Evolutionary conservation across 2,329 filamentous ascomycete species (phyloP).

Genomic region (Trichoderma sp.): DNA sequence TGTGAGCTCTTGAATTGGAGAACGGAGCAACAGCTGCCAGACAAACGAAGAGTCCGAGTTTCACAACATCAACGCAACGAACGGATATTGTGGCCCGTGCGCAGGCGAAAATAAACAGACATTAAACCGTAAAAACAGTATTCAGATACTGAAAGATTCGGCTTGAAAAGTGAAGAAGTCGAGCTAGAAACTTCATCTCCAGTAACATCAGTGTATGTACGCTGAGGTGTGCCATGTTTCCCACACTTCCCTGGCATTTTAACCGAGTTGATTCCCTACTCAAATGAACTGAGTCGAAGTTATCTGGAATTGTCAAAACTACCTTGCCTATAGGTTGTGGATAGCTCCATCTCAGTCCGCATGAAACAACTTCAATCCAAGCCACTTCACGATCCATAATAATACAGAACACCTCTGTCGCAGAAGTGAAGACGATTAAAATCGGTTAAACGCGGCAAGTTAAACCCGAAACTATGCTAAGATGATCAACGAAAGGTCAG

Average conservation of each 20-base stretch:
- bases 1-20: background rate
- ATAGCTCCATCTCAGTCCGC: background rate
- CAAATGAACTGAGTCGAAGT: background rate
- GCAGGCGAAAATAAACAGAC: background rate
- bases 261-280: background rate
- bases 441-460: background rate
- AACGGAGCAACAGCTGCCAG: background rate
- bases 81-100: background rate
- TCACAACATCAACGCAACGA: background rate
- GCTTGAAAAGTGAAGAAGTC: background rate
- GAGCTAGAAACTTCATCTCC: background rate
- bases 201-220: background rate
- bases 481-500: background rate
- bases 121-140: fast-evolving
- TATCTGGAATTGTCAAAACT: background rate
- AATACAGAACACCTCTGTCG: background rate
- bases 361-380: background rate
- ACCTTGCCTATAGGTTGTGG: background rate
- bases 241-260: background rate
- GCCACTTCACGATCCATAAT: background rate
- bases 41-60: background rate
- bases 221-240: background rate
- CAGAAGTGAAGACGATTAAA: background rate
- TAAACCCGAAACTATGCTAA: background rate
- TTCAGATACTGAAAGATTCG: background rate